These are phyloP conservation scores for Kwoniella sp. DNA, from an alignment of 768 basidiomycete genomes.

Conservation along the genomic window DNA sequence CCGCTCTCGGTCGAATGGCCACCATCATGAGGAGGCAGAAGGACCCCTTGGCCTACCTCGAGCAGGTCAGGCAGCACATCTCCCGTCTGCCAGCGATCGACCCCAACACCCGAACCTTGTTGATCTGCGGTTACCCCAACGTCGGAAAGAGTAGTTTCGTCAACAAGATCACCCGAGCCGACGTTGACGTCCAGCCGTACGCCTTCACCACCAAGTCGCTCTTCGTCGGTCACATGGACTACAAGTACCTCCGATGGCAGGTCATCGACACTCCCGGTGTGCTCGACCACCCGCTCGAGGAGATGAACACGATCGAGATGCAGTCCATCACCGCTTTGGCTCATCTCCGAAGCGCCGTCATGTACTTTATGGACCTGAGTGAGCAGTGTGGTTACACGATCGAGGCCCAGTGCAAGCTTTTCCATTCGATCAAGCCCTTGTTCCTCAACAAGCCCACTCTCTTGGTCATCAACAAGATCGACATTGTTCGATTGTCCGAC, in stretches of 20 bases:
- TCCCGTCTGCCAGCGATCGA: constrained; percentile 97
- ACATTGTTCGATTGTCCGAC: constrained; percentile 82
- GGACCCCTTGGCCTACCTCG: constrained; percentile 94
- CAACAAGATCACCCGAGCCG: constrained; percentile 98
- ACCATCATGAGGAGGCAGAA: constrained; percentile 98
- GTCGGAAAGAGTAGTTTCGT: constrained; percentile 99
- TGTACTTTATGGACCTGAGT: constrained; percentile 98
- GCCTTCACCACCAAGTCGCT: constrained; percentile 99
- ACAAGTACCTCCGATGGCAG: constrained; percentile 99
- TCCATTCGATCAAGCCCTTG: constrained; percentile 97
- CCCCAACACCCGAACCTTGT: constrained; percentile 92
- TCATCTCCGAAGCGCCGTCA: constrained; percentile 84
- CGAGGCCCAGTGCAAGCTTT: constrained; percentile 98
- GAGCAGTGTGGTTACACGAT: constrained; percentile 98
- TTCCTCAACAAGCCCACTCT: constrained; percentile 89
- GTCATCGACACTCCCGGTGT: constrained; percentile 99
- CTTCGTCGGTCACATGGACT: constrained; percentile 97
- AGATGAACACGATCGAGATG: constrained; percentile 99
- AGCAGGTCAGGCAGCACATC: constrained; percentile 98
- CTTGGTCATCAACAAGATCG: constrained; percentile 97
- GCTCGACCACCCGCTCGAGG: constrained; percentile 94
- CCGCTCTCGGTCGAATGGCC: constrained; percentile 98
- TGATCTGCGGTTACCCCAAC: constrained; percentile 98
- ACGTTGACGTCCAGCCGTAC: constrained; percentile 98
- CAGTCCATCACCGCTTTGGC: constrained; percentile 95